Evolutionary conservation across 768 basidiomycete species (phyloP).

Genomic region (Leccinum disarticulatum): DNA sequence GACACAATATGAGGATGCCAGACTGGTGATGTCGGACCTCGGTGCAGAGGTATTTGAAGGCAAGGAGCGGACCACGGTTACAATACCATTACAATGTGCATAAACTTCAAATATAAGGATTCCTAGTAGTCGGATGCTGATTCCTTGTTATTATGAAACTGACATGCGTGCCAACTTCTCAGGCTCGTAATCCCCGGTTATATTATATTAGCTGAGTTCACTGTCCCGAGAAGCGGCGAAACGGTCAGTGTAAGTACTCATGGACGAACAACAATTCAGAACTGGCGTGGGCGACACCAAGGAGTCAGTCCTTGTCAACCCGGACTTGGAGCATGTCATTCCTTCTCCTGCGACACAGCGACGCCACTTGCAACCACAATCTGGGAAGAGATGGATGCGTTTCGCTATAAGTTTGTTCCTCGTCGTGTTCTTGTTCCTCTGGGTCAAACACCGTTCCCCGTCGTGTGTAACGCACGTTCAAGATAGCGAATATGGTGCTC

Average conservation of each 20-base stretch:
- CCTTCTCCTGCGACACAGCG: slow-evolving; percentile 21
- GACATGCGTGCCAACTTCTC: too few species aligned
- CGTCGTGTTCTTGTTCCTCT: slow-evolving; percentile 17
- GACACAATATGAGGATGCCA: too few species aligned
- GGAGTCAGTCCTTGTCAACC: not conserved
- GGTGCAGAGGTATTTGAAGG: too few species aligned
- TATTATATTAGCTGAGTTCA: not conserved
- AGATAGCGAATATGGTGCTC: slow-evolving; percentile 12
- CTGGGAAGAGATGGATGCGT: slow-evolving; percentile 14
- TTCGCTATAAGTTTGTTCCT: slow-evolving; percentile 10
- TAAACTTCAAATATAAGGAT: too few species aligned
- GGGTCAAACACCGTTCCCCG: slow-evolving; percentile 3
- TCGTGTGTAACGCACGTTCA: slow-evolving; percentile 4
- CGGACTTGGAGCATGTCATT: slow-evolving; percentile 6
- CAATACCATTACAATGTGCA: too few species aligned
- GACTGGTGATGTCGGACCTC: too few species aligned
- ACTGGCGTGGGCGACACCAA: slow-evolving; percentile 3
- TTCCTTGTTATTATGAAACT: too few species aligned
- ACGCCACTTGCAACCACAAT: not conserved
- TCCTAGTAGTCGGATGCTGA: too few species aligned
- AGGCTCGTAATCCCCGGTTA: too few species aligned
- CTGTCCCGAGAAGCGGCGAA: not conserved
- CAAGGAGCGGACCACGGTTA: too few species aligned
- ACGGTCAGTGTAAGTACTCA: not conserved
- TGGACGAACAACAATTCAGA: slow-evolving; percentile 20